phyloP scores from a whole-genome alignment of 768 basidiomycete species.

The Mycena kentingensis region DNA sequence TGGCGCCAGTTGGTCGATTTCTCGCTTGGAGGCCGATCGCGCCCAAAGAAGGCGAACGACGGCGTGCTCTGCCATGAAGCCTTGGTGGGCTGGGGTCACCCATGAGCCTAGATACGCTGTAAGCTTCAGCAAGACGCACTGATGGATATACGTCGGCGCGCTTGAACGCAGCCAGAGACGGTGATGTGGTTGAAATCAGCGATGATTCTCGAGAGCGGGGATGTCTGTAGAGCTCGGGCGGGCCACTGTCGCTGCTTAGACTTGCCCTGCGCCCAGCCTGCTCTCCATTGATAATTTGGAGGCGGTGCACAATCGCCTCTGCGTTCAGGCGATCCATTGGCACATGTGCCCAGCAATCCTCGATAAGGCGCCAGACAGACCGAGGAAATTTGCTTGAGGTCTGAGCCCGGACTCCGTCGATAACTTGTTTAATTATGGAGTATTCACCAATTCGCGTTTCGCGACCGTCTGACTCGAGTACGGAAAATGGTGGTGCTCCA shows the following conservation, averaged over 20 bases:
- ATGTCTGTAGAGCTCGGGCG: constrained; percentile 4
- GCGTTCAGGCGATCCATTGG: constrained; percentile 5
- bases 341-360: constrained; percentile 14
- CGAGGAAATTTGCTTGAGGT: constrained; percentile 1
- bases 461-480: neutral
- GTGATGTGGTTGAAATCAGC: neutral
- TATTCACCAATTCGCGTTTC: neutral
- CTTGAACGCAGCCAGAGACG: constrained; percentile 6
- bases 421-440: neutral
- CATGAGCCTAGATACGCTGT: neutral
- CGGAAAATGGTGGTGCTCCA: constrained; percentile 6
- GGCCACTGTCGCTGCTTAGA: neutral
- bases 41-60: neutral
- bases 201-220: constrained; percentile 1
- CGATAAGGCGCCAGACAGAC: constrained; percentile 7
- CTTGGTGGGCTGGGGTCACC: neutral
- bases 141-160: neutral
- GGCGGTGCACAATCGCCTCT: constrained; percentile 2
- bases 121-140: neutral
- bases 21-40: neutral
- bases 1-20: neutral
- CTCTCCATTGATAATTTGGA: neutral
- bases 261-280: neutral
- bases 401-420: neutral
- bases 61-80: neutral